Evolutionary conservation across 257 asterid genomes (phyloP).

Genomic region (Solanum sejunctum): DNA sequence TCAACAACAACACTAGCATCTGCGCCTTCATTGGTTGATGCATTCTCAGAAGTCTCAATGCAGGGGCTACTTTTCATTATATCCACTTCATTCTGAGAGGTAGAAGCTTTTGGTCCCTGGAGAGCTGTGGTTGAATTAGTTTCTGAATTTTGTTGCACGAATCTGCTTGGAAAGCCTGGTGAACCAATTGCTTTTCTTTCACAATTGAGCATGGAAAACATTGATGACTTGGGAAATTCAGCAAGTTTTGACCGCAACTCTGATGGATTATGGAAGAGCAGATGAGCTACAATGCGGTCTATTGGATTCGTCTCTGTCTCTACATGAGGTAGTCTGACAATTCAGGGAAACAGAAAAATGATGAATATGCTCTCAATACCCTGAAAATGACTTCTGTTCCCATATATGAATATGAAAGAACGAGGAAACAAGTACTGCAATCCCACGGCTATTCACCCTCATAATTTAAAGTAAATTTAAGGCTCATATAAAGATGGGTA

Average conservation of each 20-base stretch:
- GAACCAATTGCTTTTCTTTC: conserved; percentile 23
- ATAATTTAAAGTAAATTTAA: not conserved
- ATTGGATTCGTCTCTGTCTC: conserved; percentile 80
- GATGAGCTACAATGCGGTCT: conserved; percentile 79
- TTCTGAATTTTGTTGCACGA: conserved; percentile 17
- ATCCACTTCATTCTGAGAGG: conserved; percentile 18
- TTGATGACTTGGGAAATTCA: conserved; percentile 38
- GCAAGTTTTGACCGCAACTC: conserved; percentile 37
- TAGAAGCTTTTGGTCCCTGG: conserved; percentile 23
- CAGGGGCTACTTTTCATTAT: conserved; percentile 11
- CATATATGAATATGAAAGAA: not conserved
- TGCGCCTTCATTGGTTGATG: conserved; percentile 15
- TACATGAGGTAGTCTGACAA: conserved; percentile 32
- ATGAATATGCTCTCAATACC: not conserved
- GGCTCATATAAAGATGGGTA: not conserved
- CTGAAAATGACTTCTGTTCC: not conserved
- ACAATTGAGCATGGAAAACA: conserved; percentile 26
- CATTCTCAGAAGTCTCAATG: conserved; percentile 23
- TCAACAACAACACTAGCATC: conserved; percentile 16
- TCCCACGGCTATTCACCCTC: not conserved
- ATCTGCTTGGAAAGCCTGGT: conserved; percentile 11
- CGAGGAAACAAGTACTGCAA: not conserved
- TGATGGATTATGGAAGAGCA: conserved; percentile 63
- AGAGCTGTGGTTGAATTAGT: conserved; percentile 24
- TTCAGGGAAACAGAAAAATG: conserved; percentile 21